Conservation (phyloP, 1,284 basidiomycete genomes). For the Ceratobasidium sp. region DNA sequence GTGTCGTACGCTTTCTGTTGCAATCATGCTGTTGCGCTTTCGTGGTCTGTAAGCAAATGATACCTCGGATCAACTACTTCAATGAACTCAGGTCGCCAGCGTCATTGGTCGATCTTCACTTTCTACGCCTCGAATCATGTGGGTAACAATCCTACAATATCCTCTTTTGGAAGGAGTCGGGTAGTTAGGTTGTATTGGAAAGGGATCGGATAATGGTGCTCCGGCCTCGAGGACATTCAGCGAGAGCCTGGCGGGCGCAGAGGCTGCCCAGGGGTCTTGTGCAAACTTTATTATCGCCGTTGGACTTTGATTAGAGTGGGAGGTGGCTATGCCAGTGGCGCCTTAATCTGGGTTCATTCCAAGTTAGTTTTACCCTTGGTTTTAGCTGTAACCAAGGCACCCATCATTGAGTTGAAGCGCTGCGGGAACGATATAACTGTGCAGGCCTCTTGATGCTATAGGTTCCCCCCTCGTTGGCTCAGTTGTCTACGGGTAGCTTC, state of each 20-base stretch:
- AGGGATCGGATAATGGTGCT: neutral
- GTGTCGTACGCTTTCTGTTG: slow-evolving; percentile 14
- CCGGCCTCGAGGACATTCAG: neutral
- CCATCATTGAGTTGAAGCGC: slow-evolving; percentile 1
- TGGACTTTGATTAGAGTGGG: slow-evolving; percentile 11
- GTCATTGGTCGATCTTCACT: neutral
- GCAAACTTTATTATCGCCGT: neutral
- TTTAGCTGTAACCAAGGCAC: slow-evolving; percentile 26
- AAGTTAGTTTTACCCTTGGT: slow-evolving; percentile 1
- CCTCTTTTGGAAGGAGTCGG: neutral
- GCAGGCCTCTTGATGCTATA: neutral
- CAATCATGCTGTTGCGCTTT: neutral
- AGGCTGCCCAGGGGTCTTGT: no score
- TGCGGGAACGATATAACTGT: slow-evolving; percentile 16
- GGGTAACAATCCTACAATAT: neutral
- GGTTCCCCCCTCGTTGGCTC: slow-evolving; percentile 5
- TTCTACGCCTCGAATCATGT: neutral
- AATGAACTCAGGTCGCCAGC: neutral
- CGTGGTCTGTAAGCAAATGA: neutral
- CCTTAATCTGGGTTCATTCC: slow-evolving; percentile 17
- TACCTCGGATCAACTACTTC: neutral
- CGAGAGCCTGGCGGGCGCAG: no score
- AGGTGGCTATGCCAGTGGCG: slow-evolving; percentile 6
- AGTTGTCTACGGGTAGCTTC: slow-evolving; percentile 40
- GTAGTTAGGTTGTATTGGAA: neutral